Percentiles rank a stretch among this genome's conserved stretches.
Evolutionary conservation across 1,139 yeast genomes (phyloP).

Genomic region (Yamadazyma triangularis): DNA sequence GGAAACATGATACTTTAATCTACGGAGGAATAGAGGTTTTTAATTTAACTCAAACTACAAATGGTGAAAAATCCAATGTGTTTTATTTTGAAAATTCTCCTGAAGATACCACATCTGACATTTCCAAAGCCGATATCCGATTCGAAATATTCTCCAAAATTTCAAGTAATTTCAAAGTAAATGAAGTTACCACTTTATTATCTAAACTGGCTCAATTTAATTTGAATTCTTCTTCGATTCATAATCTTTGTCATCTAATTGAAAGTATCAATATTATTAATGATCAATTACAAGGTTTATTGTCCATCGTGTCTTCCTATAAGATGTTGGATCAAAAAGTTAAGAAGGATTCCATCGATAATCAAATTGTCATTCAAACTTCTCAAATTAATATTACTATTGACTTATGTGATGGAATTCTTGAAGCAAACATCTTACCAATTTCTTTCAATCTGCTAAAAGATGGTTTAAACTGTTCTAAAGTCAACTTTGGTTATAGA

Average conservation of each 20-base stretch:
- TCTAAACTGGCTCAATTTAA: slow-evolving; percentile 37
- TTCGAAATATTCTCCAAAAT: slow-evolving; percentile 42
- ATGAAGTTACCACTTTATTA: slow-evolving; percentile 40
- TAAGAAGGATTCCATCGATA: slow-evolving; percentile 3
- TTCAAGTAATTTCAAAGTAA: slow-evolving; percentile 14
- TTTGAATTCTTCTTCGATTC: slow-evolving; percentile 20
- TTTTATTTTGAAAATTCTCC: slow-evolving; percentile 16
- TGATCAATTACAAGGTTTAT: slow-evolving; percentile 7
- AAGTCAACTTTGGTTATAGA: slow-evolving; percentile 17
- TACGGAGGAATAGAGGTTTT: slow-evolving; percentile 46
- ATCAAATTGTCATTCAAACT: slow-evolving; percentile 29
- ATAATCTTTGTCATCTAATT: slow-evolving; percentile 9
- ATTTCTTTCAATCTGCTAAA: slow-evolving; percentile 29
- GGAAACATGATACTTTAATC: slow-evolving; percentile 34
- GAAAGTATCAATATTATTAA: slow-evolving; percentile 14
- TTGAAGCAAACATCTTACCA: slow-evolving; percentile 30
- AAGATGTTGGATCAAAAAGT: background rate
- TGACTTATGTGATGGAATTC: slow-evolving; percentile 6
- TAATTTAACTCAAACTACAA: slow-evolving; percentile 14
- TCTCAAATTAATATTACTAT: slow-evolving; percentile 17
- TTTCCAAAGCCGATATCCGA: slow-evolving; percentile 43
- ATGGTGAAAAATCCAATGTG: slow-evolving; percentile 14
- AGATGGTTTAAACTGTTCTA: slow-evolving; percentile 26
- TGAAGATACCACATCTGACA: slow-evolving; percentile 3
- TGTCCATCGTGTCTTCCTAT: slow-evolving; percentile 9